Conservation (phyloP, 805 yeast species). For the Metschnikowia anglica region DNA sequence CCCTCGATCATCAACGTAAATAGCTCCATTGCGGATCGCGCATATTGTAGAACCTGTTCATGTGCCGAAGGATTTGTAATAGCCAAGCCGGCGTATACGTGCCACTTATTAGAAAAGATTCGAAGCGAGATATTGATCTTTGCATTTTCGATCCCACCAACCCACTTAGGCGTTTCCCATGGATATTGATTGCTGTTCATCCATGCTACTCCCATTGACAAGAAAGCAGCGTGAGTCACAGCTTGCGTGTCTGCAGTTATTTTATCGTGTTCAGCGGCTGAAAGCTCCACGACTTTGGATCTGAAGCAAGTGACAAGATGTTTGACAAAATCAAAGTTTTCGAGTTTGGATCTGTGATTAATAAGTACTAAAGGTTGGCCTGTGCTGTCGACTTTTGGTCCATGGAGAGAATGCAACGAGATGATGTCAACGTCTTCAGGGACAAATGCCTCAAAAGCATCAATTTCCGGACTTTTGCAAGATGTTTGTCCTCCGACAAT, state of each 20-base stretch:
- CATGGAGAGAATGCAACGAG: conserved; percentile 89
- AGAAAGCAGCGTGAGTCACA: conserved; percentile 95
- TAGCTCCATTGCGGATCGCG: conserved; percentile 77
- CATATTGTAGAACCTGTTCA: conserved; percentile 84
- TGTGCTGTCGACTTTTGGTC: conserved; percentile 82
- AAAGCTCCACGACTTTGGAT: conserved; percentile 71
- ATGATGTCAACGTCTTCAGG: conserved; percentile 83
- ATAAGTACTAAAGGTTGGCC: conserved; percentile 94
- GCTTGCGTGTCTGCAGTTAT: conserved; percentile 99
- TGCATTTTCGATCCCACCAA: conserved; percentile 94
- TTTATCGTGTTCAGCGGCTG: conserved; percentile 87
- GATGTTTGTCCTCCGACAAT: conserved; percentile 98
- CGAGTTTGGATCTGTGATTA: conserved; percentile 62
- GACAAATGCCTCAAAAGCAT: conserved; percentile 72
- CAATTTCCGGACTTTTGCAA: conserved; percentile 87
- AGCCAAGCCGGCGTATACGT: conserved; percentile 96
- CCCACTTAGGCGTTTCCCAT: conserved; percentile 84
- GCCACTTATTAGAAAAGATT: conserved; percentile 94
- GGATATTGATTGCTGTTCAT: conserved; percentile 78
- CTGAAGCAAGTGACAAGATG: conserved; percentile 66
- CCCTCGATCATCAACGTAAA: conserved; percentile 81
- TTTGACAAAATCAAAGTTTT: conserved; percentile 60
- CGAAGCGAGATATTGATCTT: conserved; percentile 90
- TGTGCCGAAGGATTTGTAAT: conserved; percentile 95
- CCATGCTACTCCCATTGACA: conserved; percentile 98